These are phyloP conservation scores for Peniophora sp. DNA, from an alignment of 1,284 basidiomycete species.

Conservation along the genomic window DNA sequence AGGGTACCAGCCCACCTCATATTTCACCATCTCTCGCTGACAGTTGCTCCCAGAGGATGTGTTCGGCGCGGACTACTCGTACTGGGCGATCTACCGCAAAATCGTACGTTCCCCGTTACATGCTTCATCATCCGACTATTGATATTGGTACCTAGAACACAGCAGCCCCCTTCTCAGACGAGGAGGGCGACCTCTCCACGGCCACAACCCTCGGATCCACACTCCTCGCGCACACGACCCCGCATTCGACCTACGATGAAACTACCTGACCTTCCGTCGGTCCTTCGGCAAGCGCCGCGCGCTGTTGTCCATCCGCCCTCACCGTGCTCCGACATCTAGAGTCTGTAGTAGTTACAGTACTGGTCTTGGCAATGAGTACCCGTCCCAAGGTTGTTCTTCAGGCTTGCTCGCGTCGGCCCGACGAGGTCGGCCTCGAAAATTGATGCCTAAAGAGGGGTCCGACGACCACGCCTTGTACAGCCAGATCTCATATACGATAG, in stretches of 20 bases:
- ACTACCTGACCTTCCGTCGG: no score
- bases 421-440: no score
- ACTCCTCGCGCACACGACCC: constrained; percentile 71
- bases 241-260: constrained; percentile 29
- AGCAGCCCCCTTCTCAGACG: constrained; percentile 86
- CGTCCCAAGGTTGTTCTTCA: no score
- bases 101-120: constrained; percentile 56
- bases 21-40: not conserved
- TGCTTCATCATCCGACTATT: not conserved
- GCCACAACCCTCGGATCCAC: constrained; percentile 76
- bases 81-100: constrained; percentile 98
- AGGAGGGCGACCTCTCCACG: constrained; percentile 83
- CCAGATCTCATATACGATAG: no score
- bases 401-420: no score
- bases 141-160: constrained; percentile 68
- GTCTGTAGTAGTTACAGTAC: no score
- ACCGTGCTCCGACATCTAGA: no score
- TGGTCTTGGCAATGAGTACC: no score
- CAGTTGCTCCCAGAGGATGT: constrained; percentile 64
- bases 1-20: constrained; percentile 42
- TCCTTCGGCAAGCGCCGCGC: no score
- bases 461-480: no score
- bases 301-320: no score
- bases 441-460: no score
- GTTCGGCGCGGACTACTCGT: constrained; percentile 93